phyloP scores from a whole-genome alignment of 2,329 filamentous ascomycete genomes.

The Zymoseptoria ardabiliae region DNA sequence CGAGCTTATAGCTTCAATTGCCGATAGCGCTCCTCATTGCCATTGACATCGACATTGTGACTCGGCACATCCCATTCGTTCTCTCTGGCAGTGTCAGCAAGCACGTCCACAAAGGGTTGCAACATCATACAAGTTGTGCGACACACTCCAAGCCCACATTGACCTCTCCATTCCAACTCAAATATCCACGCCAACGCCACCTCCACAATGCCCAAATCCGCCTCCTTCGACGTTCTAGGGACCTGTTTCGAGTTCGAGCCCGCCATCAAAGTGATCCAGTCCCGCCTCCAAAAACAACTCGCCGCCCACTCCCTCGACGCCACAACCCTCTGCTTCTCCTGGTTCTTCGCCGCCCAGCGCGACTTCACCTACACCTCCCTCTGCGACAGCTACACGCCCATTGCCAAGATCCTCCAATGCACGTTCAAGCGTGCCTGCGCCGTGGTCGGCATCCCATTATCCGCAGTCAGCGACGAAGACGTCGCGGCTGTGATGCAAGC shows the following conservation, averaged over 20 bases:
- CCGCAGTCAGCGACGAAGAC: constrained; percentile 19
- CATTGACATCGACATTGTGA: background rate
- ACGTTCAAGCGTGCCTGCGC: constrained; percentile 23
- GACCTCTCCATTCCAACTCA: background rate
- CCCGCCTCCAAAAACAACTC: constrained; percentile 17
- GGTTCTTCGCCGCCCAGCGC: constrained; percentile 27
- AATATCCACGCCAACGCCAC: background rate
- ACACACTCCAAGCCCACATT: background rate
- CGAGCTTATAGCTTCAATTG: background rate
- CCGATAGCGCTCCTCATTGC: background rate
- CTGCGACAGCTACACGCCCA: constrained; percentile 22
- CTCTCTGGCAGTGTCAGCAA: background rate
- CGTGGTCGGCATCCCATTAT: constrained; percentile 19
- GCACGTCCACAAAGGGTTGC: background rate
- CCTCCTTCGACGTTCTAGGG: constrained; percentile 26
- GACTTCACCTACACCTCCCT: constrained; percentile 27
- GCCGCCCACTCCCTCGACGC: constrained; percentile 11
- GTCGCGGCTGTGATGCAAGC: constrained; percentile 22
- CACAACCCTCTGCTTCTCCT: constrained; percentile 25
- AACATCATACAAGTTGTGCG: background rate
- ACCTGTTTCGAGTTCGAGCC: constrained; percentile 26
- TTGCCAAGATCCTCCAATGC: constrained; percentile 21
- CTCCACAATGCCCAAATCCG: constrained; percentile 18
- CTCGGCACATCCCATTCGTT: background rate
- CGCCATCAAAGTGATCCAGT: constrained; percentile 18